Percentiles rank a stretch among this genome's conserved stretches.
Evolutionary conservation across 345 rosid species (phyloP).

Genomic region (Turnera subulata): DNA sequence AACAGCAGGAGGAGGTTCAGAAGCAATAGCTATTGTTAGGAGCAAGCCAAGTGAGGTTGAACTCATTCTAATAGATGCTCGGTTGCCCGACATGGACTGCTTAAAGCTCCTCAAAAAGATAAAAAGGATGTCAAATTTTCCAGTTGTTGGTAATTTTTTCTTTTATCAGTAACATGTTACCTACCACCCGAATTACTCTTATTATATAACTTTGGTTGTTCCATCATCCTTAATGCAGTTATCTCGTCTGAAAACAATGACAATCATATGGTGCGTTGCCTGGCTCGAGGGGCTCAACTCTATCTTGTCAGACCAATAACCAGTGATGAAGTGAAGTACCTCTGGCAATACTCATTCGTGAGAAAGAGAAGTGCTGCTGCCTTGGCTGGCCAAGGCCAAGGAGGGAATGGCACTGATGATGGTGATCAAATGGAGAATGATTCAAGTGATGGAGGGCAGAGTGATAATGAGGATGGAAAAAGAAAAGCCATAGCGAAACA

Average conservation of each 20-base stretch:
- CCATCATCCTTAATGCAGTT: conserved; percentile 25
- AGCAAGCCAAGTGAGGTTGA: conserved; percentile 26
- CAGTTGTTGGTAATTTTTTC: conserved; percentile 36
- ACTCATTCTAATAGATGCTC: conserved; percentile 43
- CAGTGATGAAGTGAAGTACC: conserved; percentile 23
- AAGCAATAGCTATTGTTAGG: conserved; percentile 32
- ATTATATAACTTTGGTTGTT: conserved; percentile 7
- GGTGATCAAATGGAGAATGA: neutral
- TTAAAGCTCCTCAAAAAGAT: conserved; percentile 46
- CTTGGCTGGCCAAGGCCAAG: no score
- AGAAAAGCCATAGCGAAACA: conserved; percentile 13
- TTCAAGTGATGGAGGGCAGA: conserved; percentile 7
- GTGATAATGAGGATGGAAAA: conserved; percentile 22
- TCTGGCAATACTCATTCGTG: conserved; percentile 42
- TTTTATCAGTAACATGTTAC: neutral
- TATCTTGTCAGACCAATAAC: conserved; percentile 43
- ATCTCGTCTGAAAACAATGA: conserved; percentile 26
- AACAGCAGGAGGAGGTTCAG: conserved; percentile 35
- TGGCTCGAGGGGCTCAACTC: conserved; percentile 40
- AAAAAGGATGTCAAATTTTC: conserved; percentile 24
- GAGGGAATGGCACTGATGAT: no score
- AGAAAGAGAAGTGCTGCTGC: conserved; percentile 14
- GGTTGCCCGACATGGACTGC: conserved; percentile 45
- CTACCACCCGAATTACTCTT: neutral
- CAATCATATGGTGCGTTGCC: conserved; percentile 31